Evolutionary conservation across 2,329 filamentous ascomycete genomes (phyloP).

Genomic region (Drechslerella dactyloides): DNA sequence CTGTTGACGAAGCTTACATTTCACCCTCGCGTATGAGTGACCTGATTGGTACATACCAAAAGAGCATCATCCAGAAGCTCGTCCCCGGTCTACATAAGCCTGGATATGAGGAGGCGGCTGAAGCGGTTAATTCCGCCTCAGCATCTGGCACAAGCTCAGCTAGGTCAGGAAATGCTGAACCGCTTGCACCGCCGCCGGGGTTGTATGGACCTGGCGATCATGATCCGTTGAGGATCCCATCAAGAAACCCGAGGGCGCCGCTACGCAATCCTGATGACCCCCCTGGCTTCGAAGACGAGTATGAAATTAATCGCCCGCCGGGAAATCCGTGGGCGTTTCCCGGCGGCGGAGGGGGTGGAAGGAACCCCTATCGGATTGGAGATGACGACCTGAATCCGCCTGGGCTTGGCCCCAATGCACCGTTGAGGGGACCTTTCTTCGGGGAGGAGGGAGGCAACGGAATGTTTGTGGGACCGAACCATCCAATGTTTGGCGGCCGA

Average conservation of each 20-base stretch:
- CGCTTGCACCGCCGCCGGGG: conserved; percentile 31
- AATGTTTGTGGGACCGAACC: conserved; percentile 96
- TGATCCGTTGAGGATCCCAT: conserved; percentile 59
- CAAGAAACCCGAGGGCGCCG: conserved; percentile 67
- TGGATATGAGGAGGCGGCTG: conserved; percentile 71
- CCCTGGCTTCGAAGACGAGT: conserved; percentile 91
- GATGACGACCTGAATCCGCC: conserved; percentile 87
- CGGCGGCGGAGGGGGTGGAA: conserved; percentile 59
- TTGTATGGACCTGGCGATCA: conserved; percentile 59
- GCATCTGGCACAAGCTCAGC: conserved; percentile 15
- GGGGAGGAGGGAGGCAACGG: conserved; percentile 68
- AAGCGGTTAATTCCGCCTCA: conserved; percentile 30
- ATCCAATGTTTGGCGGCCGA: conserved; percentile 76
- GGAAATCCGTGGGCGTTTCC: conserved; percentile 60
- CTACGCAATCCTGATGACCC: conserved; percentile 69
- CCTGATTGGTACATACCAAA: conserved; percentile 74
- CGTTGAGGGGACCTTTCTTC: conserved; percentile 72
- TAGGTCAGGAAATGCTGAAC: conserved; percentile 12
- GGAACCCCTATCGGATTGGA: conserved; percentile 73
- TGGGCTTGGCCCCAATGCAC: conserved; percentile 83
- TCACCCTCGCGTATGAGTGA: conserved; percentile 72
- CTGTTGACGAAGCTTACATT: conserved; percentile 71
- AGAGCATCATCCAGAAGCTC: conserved; percentile 82
- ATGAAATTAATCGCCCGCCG: conserved; percentile 75
- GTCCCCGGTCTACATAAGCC: conserved; percentile 77